phyloP scores from a whole-genome alignment of 805 yeast species.

The Cyberlindnera misumaiensis region DNA sequence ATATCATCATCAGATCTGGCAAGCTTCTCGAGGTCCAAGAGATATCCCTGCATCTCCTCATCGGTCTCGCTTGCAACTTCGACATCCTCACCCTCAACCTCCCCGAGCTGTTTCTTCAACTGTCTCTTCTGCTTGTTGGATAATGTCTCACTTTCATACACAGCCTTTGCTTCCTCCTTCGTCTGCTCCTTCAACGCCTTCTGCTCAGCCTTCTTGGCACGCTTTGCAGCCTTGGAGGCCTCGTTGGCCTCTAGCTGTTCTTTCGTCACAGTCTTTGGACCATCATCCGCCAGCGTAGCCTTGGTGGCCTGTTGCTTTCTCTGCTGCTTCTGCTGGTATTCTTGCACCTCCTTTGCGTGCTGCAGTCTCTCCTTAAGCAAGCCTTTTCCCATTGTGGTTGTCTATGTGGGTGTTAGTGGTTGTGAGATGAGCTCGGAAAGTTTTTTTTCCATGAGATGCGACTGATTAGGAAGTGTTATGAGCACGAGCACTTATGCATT shows the following conservation, averaged over 20 bases:
- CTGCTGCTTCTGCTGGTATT: constrained; percentile 12
- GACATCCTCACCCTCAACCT: constrained; percentile 21
- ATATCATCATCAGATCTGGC: constrained; percentile 45
- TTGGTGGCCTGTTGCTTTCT: constrained; percentile 18
- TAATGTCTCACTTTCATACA: constrained; percentile 42
- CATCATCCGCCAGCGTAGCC: constrained; percentile 17
- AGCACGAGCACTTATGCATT: neutral
- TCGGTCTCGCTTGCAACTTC: constrained; percentile 39
- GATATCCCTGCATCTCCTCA: constrained; percentile 38
- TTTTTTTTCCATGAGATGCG: neutral
- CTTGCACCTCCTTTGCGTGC: constrained; percentile 15
- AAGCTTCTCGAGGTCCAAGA: constrained; percentile 44
- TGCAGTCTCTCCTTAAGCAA: constrained; percentile 20
- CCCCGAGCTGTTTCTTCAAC: constrained; percentile 38
- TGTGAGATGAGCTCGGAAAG: neutral
- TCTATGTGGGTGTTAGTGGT: neutral
- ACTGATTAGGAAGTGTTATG: neutral
- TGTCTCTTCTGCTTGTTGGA: constrained; percentile 61
- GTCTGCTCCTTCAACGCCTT: constrained; percentile 11
- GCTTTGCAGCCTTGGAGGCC: constrained; percentile 14
- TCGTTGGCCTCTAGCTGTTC: constrained; percentile 23
- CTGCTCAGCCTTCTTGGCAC: constrained; percentile 15
- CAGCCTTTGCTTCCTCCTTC: constrained; percentile 18
- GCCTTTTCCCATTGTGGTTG: constrained; percentile 21
- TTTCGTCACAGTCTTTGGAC: constrained; percentile 27